These are phyloP conservation scores for Hymenoscyphus fraxineus DNA, from an alignment of 2,329 filamentous ascomycete genomes.

Conservation along the genomic window DNA sequence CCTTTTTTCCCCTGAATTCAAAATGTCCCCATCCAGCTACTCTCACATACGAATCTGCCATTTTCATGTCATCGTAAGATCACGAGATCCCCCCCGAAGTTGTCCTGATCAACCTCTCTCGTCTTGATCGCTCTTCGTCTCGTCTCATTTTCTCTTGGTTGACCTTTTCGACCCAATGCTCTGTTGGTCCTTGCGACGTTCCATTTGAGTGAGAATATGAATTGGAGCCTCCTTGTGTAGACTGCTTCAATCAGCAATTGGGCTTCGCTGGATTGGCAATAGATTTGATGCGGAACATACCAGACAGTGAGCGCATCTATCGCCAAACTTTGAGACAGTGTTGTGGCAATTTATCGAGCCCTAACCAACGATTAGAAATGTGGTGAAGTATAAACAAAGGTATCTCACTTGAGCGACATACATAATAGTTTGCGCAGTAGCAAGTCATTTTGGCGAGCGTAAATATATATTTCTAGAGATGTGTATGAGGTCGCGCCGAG, in stretches of 20 bases:
- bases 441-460: constrained; percentile 31
- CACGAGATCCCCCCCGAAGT: constrained; percentile 18
- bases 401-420: constrained; percentile 19
- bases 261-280: background rate
- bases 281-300: background rate
- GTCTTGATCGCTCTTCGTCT: constrained; percentile 21
- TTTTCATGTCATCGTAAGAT: background rate
- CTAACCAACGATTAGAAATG: constrained; percentile 25
- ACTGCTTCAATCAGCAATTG: constrained; percentile 5
- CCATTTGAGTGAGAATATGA: constrained; percentile 16
- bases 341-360: constrained; percentile 39
- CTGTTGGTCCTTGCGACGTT: constrained; percentile 12
- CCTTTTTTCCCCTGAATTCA: background rate
- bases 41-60: background rate
- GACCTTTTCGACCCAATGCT: constrained; percentile 25
- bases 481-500: background rate
- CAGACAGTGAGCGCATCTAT: constrained; percentile 38
- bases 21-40: background rate
- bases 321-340: constrained; percentile 37
- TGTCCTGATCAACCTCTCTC: constrained; percentile 19
- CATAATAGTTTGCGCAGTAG: constrained; percentile 41
- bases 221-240: constrained; percentile 17
- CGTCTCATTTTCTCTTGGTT: constrained; percentile 22
- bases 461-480: background rate
- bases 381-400: background rate